Conservation (phyloP, 2,329 filamentous ascomycete species). For the Tolypocladium ovalisporum region DNA sequence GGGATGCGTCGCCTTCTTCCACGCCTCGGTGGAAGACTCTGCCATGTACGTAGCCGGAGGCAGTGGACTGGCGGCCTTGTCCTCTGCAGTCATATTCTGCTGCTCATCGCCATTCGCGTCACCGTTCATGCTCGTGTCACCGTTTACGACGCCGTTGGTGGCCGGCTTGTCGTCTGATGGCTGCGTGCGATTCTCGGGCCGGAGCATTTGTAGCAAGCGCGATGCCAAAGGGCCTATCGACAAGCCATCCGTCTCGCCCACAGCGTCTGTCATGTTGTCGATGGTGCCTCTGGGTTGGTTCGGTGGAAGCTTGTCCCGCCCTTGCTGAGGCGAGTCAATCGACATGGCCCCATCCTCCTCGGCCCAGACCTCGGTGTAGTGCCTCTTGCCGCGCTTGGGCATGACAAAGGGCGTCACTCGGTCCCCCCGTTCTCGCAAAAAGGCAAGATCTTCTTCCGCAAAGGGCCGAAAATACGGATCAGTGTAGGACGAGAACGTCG, state of each 20-base stretch:
- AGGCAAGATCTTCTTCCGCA: slow-evolving; percentile 88
- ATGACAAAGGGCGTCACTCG: slow-evolving; percentile 74
- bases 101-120: slow-evolving; percentile 27
- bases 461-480: slow-evolving; percentile 86
- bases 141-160: slow-evolving; percentile 38
- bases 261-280: slow-evolving; percentile 75
- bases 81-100: slow-evolving; percentile 19
- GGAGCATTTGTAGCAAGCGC: slow-evolving; percentile 68
- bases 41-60: slow-evolving; percentile 71
- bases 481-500: slow-evolving; percentile 83
- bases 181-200: slow-evolving; percentile 57
- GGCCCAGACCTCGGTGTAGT: slow-evolving; percentile 86
- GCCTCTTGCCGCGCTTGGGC: slow-evolving; percentile 70
- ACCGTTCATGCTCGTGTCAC: slow-evolving; percentile 45
- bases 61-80: slow-evolving; percentile 25
- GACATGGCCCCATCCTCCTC: slow-evolving; percentile 81
- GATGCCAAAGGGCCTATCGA: slow-evolving; percentile 80
- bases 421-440: slow-evolving; percentile 83
- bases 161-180: slow-evolving; percentile 45
- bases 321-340: slow-evolving; percentile 53
- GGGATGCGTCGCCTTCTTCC: slow-evolving; percentile 65
- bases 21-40: slow-evolving; percentile 63
- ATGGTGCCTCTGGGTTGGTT: slow-evolving; percentile 80
- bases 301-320: slow-evolving; percentile 55
- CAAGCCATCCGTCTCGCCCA: slow-evolving; percentile 80